phyloP scores from a whole-genome alignment of 768 basidiomycete genomes.

The Panellus pusillus region DNA sequence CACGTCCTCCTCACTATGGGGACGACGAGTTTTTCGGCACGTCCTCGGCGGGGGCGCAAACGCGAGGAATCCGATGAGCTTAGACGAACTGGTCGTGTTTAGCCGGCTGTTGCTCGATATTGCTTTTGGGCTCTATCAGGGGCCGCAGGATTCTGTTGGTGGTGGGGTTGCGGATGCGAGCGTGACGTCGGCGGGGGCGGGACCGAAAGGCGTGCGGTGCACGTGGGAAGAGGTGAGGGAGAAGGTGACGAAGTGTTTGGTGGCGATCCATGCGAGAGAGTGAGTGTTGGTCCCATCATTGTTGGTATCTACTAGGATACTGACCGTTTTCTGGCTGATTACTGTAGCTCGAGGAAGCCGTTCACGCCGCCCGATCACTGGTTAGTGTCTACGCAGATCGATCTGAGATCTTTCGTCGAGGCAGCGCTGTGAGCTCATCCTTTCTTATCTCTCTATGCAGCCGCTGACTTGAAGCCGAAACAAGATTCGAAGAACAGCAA shows the following conservation, averaged over 20 bases:
- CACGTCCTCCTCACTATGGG: constrained; percentile 85
- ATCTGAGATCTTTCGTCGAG: constrained; percentile 69
- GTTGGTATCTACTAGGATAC: not conserved
- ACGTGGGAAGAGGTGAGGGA: constrained; percentile 74
- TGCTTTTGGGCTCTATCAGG: constrained; percentile 69
- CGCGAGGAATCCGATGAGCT: constrained; percentile 70
- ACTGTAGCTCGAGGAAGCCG: constrained; percentile 69
- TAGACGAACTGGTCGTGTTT: constrained; percentile 80
- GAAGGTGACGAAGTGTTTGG: constrained; percentile 73
- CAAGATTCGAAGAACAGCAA: constrained; percentile 67
- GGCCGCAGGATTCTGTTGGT: constrained; percentile 37
- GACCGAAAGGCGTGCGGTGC: constrained; percentile 41
- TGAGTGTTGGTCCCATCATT: constrained; percentile 37
- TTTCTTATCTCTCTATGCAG: not conserved
- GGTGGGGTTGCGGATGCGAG: constrained; percentile 20
- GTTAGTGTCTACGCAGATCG: constrained; percentile 58
- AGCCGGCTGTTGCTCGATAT: constrained; percentile 81
- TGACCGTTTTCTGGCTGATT: no score
- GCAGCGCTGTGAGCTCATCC: constrained; percentile 68
- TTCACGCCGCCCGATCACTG: constrained; percentile 87
- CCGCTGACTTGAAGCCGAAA: constrained; percentile 1
- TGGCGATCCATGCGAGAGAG: constrained; percentile 88
- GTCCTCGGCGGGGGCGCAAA: constrained; percentile 19
- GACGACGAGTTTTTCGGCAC: constrained; percentile 94
- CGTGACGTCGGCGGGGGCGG: constrained; percentile 20